These are phyloP conservation scores for Leccinum fuscescens DNA, from an alignment of 1,284 basidiomycete genomes.

Conservation along the genomic window DNA sequence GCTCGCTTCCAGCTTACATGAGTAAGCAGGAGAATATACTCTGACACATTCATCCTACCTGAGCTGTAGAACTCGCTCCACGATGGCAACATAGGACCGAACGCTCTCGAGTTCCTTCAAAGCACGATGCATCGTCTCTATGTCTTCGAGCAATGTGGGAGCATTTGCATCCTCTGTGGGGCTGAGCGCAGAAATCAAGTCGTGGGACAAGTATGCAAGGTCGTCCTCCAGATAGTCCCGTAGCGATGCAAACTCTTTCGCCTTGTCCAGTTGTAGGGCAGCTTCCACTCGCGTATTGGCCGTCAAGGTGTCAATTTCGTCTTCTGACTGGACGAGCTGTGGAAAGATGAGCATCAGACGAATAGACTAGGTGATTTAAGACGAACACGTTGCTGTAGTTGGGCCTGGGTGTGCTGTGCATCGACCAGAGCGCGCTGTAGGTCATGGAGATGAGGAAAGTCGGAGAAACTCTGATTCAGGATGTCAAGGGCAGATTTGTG, in stretches of 20 bases:
- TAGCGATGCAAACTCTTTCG: conserved; percentile 71
- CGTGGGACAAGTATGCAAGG: conserved; percentile 62
- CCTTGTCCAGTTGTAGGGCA: conserved; percentile 51
- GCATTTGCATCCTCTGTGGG: conserved; percentile 41
- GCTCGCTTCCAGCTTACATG: conserved; percentile 46
- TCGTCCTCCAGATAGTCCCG: conserved; percentile 78
- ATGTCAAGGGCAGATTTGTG: conserved; percentile 41
- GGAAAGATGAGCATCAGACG: conserved; percentile 41
- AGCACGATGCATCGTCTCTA: conserved; percentile 71
- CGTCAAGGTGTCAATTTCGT: conserved; percentile 44
- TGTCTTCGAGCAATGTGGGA: conserved; percentile 73
- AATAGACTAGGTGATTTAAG: conserved; percentile 5
- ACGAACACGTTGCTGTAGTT: conserved; percentile 46
- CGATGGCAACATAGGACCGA: conserved; percentile 70
- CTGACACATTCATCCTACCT: conserved; percentile 54
- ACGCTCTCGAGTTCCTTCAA: conserved; percentile 75
- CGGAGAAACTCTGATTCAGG: conserved; percentile 47
- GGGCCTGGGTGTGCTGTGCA: conserved; percentile 36
- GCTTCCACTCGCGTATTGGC: conserved; percentile 43
- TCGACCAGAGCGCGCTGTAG: conserved; percentile 42
- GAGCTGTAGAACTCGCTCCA: conserved; percentile 68
- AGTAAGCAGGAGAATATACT: conserved; percentile 8
- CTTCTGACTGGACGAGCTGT: conserved; percentile 59
- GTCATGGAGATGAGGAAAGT: conserved; percentile 47
- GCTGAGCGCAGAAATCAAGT: conserved; percentile 57